phyloP scores from a whole-genome alignment of 352 stramenopile genomes.

The Pythium insidiosum region DNA sequence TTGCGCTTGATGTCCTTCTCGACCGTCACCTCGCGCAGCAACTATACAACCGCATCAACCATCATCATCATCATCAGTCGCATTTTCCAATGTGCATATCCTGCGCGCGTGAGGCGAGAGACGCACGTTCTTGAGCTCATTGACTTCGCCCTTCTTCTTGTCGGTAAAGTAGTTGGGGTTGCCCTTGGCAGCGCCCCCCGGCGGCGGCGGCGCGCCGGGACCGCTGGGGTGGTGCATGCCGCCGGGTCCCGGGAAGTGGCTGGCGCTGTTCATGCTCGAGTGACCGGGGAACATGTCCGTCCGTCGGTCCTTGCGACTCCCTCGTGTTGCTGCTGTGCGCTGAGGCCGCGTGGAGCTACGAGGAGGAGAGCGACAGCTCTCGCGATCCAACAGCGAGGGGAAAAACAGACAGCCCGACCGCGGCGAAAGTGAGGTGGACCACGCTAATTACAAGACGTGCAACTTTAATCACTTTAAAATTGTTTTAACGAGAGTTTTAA shows the following conservation, averaged over 20 bases:
- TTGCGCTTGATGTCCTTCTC: constrained; percentile 97
- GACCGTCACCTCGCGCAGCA: constrained; percentile 96
- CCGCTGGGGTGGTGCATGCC: constrained; percentile 1
- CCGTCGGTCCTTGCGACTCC: background rate
- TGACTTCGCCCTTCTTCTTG: constrained; percentile 95
- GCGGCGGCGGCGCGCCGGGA: constrained; percentile 7
- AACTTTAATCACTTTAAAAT: background rate
- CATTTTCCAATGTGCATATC: too few species aligned
- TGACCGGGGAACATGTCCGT: constrained; percentile 22
- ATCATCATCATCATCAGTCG: too few species aligned
- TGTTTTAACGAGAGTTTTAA: too few species aligned
- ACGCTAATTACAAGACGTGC: background rate
- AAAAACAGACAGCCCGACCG: background rate
- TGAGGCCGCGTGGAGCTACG: constrained; percentile 1
- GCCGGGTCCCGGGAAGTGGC: too few species aligned
- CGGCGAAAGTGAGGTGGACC: constrained; percentile 3
- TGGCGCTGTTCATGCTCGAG: constrained; percentile 20
- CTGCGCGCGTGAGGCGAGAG: too few species aligned
- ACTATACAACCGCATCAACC: constrained; percentile 24
- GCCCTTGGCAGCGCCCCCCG: constrained; percentile 16
- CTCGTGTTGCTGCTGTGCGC: background rate
- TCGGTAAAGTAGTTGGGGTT: constrained; percentile 83
- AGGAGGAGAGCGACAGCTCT: background rate
- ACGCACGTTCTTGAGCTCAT: constrained; percentile 91
- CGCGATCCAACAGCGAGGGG: background rate